phyloP scores from a whole-genome alignment of 202 grass and related monocot species.

The Sporobolus alterniflorus region DNA sequence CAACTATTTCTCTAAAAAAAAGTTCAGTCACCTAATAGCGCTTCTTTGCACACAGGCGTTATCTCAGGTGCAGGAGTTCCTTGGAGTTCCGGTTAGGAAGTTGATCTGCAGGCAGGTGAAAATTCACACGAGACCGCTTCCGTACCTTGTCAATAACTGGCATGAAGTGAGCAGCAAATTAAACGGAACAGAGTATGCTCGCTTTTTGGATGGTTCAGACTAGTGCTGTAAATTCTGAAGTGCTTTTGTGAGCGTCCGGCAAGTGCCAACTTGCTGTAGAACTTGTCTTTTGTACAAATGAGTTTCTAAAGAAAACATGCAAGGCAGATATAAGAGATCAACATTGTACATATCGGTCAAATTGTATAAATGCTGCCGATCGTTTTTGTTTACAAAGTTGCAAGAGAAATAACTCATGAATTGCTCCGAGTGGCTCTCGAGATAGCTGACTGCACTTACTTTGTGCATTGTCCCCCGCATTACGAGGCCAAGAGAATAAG shows the following conservation, averaged over 20 bases:
- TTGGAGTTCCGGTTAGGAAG: slow-evolving; percentile 59
- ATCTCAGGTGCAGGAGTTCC: slow-evolving; percentile 64
- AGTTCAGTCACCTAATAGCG: neutral
- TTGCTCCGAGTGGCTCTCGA: neutral
- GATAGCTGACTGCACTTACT: neutral
- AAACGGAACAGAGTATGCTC: slow-evolving; percentile 67
- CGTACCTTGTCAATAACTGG: slow-evolving; percentile 73
- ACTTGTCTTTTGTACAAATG: slow-evolving; percentile 34
- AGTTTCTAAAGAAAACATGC: neutral
- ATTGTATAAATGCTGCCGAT: neutral
- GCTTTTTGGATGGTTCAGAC: slow-evolving; percentile 77
- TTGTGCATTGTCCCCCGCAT: too few relatives aligned
- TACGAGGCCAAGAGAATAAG: neutral
- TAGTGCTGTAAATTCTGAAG: slow-evolving; percentile 26
- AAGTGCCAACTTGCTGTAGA: neutral
- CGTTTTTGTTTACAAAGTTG: neutral
- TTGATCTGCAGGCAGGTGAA: slow-evolving; percentile 88
- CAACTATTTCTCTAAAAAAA: too few relatives aligned
- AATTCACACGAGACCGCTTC: slow-evolving; percentile 78
- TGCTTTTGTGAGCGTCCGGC: neutral
- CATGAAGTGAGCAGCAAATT: slow-evolving; percentile 66
- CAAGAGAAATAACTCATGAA: neutral
- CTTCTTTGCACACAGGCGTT: slow-evolving; percentile 49
- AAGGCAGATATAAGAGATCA: neutral
- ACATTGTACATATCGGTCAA: neutral